Evolutionary conservation across 257 asterid genomes (phyloP), one percentile per base, ranked within the genome.

Genomic region (Scutellaria minor): DNA sequence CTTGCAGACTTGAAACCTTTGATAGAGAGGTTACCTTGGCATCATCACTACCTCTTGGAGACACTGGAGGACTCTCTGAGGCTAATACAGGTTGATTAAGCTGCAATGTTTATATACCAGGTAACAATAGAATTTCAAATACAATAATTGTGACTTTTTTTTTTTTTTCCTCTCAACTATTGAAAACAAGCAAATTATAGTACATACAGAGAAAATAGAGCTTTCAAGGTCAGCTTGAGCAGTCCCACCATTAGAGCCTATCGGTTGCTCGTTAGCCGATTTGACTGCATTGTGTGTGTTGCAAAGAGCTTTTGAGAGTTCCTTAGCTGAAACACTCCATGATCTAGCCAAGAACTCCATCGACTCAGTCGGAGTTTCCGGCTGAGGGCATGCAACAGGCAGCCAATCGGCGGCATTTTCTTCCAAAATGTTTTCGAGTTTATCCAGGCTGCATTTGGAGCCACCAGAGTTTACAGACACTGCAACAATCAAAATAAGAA

Each of bases 301-400:
- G 78, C 83, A 84, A 46, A 92, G 95, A 35, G 95, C 93, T 77
- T 86, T 89, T 0, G 97, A 86, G 50, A 92, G 95, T 77, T 92
- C 93, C 76, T 65, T 75, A 5, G 96, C 93, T 0, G 95, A 88
- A 31, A 92, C 77, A 40, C 97, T 92, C 97, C 96, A 92, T 15
- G 97, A 88, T 47, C 96, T 74, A 10, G 96, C 95, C 72, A 92
- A 85, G 82, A 89, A 92, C 89, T 92, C 97, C 97, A 92, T 92
- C 42, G 96, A 80, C 70, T 92, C 97, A 0, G 90, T 89, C 0
- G 97, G 96, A 22, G 97, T 92, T 73, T 92, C 95, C 0, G 96
- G 97, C 64, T 83, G 95, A 3, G 90, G 95, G 54, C 90, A 88
- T 3, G 77, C 57, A 9, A 69, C 79, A 0, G 88, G 85, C 52